phyloP scores from a whole-genome alignment of 495 filamentous ascomycete species.

The Rhypophila decipiens region DNA sequence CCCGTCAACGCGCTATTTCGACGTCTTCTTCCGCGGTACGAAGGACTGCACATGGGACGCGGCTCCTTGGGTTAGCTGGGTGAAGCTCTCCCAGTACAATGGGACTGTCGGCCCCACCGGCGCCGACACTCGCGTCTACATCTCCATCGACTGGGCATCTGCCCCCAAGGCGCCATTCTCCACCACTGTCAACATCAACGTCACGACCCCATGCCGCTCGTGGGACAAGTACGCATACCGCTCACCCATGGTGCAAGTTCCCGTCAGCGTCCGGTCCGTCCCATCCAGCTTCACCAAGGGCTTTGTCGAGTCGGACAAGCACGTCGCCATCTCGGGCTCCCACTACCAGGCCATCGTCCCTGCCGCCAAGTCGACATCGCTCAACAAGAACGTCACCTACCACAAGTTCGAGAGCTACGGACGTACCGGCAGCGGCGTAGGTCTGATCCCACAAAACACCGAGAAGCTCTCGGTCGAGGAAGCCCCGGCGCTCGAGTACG shows the following conservation, averaged over 20 bases:
- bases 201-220: constrained; percentile 43
- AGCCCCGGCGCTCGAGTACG: constrained; percentile 57
- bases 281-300: constrained; percentile 51
- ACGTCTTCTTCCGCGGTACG: constrained; percentile 60
- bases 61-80: constrained; percentile 45
- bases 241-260: constrained; percentile 51
- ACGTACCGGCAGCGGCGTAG: constrained; percentile 52
- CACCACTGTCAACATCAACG: constrained; percentile 46
- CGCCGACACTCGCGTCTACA: constrained; percentile 51
- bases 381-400: constrained; percentile 41
- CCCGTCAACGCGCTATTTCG: constrained; percentile 55
- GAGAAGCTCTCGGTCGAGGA: constrained; percentile 38
- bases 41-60: constrained; percentile 52
- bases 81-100: constrained; percentile 47
- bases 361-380: constrained; percentile 22
- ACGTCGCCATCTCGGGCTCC: constrained; percentile 55
- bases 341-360: constrained; percentile 43
- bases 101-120: constrained; percentile 48
- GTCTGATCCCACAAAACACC: constrained; percentile 47
- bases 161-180: constrained; percentile 44
- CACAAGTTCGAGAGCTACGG: constrained; percentile 49
- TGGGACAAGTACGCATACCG: constrained; percentile 48
- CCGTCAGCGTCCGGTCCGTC: constrained; percentile 47
- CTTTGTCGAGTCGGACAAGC: constrained; percentile 59
- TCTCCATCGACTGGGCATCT: constrained; percentile 56